Percentiles rank a stretch among this genome's conserved stretches.
phyloP scores from a whole-genome alignment of 257 asterid genomes.

The Solanum piurae region DNA sequence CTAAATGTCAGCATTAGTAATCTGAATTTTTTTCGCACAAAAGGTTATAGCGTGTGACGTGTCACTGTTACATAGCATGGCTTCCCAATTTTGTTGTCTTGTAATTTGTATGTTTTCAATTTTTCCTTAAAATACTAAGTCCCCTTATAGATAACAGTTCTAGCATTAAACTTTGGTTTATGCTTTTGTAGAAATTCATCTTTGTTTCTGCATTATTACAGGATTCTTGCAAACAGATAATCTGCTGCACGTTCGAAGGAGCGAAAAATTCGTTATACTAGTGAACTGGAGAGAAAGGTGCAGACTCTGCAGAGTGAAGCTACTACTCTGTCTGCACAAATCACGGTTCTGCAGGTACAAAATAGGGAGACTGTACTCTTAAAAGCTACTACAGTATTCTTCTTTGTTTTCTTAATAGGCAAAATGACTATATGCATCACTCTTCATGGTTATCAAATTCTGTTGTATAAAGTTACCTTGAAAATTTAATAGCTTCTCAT shows the following conservation, averaged over 20 bases:
- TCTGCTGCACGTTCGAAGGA: slow-evolving; percentile 97
- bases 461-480: background rate
- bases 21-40: background rate
- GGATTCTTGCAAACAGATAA: slow-evolving; percentile 93
- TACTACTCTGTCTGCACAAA: slow-evolving; percentile 80
- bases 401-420: background rate
- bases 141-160: background rate
- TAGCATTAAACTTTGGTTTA: background rate
- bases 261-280: slow-evolving; percentile 69
- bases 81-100: background rate
- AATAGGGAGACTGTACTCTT: background rate
- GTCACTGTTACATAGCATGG: background rate
- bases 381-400: background rate
- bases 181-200: background rate
- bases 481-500: background rate
- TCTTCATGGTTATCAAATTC: background rate
- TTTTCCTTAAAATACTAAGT: background rate
- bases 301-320: slow-evolving; percentile 92
- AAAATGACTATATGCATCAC: background rate
- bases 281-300: slow-evolving; percentile 87
- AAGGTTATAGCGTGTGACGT: background rate
- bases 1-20: background rate
- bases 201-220: slow-evolving; percentile 13
- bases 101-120: background rate
- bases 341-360: slow-evolving; percentile 71